Conservation (phyloP, 2,329 filamentous ascomycete genomes). For the Trichophyton benhamiae region DNA sequence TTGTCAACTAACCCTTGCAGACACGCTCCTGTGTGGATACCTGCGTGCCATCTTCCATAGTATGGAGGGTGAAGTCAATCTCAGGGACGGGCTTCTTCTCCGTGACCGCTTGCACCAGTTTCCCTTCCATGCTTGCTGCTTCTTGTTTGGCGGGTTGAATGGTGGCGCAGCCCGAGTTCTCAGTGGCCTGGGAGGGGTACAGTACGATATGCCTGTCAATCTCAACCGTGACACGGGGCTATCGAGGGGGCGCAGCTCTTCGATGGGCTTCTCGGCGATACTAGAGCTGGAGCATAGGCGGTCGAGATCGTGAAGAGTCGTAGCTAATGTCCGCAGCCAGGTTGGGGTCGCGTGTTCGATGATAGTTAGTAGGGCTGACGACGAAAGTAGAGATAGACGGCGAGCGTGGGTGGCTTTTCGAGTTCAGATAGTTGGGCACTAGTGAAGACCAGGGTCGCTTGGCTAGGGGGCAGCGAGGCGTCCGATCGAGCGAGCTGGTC, state of each 20-base stretch:
- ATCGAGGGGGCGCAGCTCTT: neutral
- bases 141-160: neutral
- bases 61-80: constrained; percentile 97
- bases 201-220: neutral
- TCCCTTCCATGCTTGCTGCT: constrained; percentile 28
- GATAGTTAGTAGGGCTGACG: neutral
- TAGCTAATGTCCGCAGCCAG: neutral
- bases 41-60: constrained; percentile 92
- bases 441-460: neutral
- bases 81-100: constrained; percentile 93
- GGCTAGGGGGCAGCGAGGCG: neutral
- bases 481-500: neutral
- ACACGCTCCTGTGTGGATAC: constrained; percentile 93
- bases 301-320: neutral
- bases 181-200: neutral
- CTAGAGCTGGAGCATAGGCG: neutral
- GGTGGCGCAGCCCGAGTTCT: constrained; percentile 3
- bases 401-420: neutral
- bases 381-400: neutral
- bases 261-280: neutral
- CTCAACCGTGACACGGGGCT: neutral
- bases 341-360: neutral
- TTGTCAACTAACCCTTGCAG: constrained; percentile 65
- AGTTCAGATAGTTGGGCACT: neutral
- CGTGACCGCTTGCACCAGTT: constrained; percentile 73